Conservation (phyloP, 1,284 basidiomycete genomes). For the Fistulinella staudtii region DNA sequence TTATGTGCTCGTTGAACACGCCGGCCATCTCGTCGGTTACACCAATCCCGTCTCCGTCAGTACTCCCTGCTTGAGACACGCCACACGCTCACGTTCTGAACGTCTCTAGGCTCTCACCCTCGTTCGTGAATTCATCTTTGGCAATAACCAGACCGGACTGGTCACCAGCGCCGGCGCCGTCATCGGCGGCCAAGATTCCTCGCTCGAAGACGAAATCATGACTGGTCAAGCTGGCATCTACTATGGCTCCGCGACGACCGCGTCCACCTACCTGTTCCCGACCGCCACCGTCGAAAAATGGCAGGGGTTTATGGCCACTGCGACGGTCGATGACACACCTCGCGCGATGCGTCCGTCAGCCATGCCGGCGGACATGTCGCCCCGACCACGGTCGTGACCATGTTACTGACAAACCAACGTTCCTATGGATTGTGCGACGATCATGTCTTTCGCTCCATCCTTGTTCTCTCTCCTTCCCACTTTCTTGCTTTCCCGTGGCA, state of each 20-base stretch:
- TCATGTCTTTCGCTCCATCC: neutral
- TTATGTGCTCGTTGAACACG: constrained; percentile 53
- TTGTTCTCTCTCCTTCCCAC: neutral
- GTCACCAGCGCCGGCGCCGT: constrained; percentile 39
- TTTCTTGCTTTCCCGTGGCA: neutral
- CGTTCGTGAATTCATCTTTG: constrained; percentile 58
- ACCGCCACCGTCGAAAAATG: constrained; percentile 54
- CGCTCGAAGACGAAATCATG: constrained; percentile 42
- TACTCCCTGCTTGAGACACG: neutral
- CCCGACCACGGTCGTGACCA: too few relatives aligned
- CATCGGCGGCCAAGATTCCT: constrained; percentile 51
- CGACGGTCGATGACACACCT: too few relatives aligned
- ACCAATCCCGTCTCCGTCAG: constrained; percentile 51
- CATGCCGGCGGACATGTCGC: too few relatives aligned
- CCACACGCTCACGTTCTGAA: neutral
- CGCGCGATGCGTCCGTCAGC: too few relatives aligned
- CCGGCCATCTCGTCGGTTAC: constrained; percentile 56
- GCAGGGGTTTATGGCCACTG: constrained; percentile 39
- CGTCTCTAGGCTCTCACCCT: constrained; percentile 47
- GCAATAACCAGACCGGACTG: constrained; percentile 48
- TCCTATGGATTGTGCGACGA: neutral
- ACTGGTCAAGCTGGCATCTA: constrained; percentile 52
- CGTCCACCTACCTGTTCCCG: constrained; percentile 50
- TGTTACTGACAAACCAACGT: too few relatives aligned
- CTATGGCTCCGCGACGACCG: constrained; percentile 45